Base-by-base conservation (phyloP, 345 rosid species). In the Erysimum cheiranthoides region DNA sequence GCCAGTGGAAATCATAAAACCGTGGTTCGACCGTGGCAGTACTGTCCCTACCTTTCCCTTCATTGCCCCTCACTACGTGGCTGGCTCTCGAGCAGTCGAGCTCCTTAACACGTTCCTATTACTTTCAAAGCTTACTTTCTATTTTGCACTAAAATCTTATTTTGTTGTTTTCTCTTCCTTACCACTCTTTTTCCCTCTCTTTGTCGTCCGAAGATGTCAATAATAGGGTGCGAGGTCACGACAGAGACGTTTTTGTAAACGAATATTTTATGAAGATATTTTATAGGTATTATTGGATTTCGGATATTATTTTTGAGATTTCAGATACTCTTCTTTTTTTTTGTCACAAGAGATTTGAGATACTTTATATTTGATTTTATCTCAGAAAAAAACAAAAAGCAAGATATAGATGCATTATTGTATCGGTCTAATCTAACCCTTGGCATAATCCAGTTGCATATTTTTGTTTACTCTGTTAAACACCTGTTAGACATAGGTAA, bases 51-150 rank as follows among this genome's bases (percentile, higher is more conserved):
- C 50, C 34, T 25, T n/a, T 39, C 65, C 8, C 46, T 18, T 18
- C 65, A 60, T 5, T 18, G 64, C 9, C 28, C 9, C 6, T 40
- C 4, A 3, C 4, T 3, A 60, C 36, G 67, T 62, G 67, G 67
- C 67, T 17, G n/a, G 42, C 43, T 58, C 63, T 58, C 21, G 42
- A n/a, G n/a, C n/a, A n/a, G n/a, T n/a, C n/a, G n/a, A 58, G 14
- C 10, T 39, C 49, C 34, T 4, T 61, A 36, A 4, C 35, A 62
- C 18, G 12, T 40, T 42, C 52, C 28, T 8, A 38, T 63, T 53
- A 45, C 39, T 63, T 14, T 62, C 50, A 61, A n/a, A 25, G 13
- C 50, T 38, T 12, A 61, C 49, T 39, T 61, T 43, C 25, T 16
- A 43, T 28, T 9, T 27, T 14, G 8, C 61, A 28, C 10, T 42